A percentile compares a stretch with the other conserved stretches of the same genome.
Conservation (phyloP, 2,329 filamentous ascomycete species). For the Verticillium nubilum region DNA sequence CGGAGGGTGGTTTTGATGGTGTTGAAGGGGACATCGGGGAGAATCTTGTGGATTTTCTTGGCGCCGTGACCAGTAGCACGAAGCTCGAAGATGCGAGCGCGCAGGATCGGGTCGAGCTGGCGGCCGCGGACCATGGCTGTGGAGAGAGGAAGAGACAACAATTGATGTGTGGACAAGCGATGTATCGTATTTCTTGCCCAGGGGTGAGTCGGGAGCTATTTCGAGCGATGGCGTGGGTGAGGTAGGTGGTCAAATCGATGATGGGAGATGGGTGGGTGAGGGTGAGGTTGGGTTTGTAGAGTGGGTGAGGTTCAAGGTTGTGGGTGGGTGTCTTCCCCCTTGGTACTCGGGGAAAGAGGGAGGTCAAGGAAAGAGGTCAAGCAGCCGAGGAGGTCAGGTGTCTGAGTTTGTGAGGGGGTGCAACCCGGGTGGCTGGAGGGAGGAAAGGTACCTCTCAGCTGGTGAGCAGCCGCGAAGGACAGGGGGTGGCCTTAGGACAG, state of each 20-base stretch:
- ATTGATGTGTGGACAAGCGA: background rate
- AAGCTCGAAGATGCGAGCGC: constrained; percentile 4
- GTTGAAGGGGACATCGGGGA: constrained; percentile 3
- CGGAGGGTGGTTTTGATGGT: constrained; percentile 4
- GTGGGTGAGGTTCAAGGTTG: background rate
- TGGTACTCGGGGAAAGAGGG: no score
- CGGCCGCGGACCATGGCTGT: constrained; percentile 2
- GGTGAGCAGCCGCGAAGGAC: no score
- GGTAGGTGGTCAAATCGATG: background rate
- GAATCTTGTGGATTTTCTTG: constrained; percentile 2
- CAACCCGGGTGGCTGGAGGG: no score
- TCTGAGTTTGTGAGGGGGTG: no score
- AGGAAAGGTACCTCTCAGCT: no score
- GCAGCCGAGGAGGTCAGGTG: no score
- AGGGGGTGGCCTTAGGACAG: no score
- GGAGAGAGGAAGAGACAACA: background rate
- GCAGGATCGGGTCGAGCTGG: constrained; percentile 2
- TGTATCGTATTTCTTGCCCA: background rate
- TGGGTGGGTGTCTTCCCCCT: no score
- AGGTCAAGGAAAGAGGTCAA: no score
- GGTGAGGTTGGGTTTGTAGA: background rate
- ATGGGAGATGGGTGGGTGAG: background rate
- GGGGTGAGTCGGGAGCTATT: background rate
- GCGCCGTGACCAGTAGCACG: constrained; percentile 1
- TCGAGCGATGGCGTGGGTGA: background rate